These are phyloP conservation scores for Fusarium sublunatum DNA, from an alignment of 2,329 filamentous ascomycete species.

Conservation along the genomic window DNA sequence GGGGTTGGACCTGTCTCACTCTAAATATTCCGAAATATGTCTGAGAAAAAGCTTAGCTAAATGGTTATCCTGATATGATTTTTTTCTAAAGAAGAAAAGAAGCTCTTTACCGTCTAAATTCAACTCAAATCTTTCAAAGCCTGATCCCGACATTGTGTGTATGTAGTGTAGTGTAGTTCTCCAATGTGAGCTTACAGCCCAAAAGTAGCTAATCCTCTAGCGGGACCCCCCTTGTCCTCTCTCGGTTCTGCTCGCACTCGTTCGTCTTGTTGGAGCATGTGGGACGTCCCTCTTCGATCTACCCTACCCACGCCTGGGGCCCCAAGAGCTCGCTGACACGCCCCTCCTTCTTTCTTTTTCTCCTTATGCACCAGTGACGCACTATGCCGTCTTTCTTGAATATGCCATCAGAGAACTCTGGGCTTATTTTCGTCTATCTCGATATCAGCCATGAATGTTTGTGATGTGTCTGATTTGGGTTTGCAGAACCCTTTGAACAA, in stretches of 20 bases:
- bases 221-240: background rate
- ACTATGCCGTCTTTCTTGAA: slow-evolving; percentile 21
- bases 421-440: slow-evolving; percentile 21
- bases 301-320: slow-evolving; percentile 1
- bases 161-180: background rate
- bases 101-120: slow-evolving; percentile 10
- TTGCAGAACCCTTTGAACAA: slow-evolving; percentile 10
- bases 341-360: slow-evolving; percentile 5
- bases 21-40: slow-evolving; percentile 4
- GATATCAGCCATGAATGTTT: slow-evolving; percentile 11
- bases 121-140: background rate
- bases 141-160: background rate
- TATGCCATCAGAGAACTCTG: slow-evolving; percentile 19
- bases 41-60: background rate
- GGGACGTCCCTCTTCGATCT: background rate
- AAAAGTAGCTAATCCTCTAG: slow-evolving; percentile 5
- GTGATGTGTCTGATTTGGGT: slow-evolving; percentile 21
- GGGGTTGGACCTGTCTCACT: slow-evolving; percentile 4
- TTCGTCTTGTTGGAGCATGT: background rate
- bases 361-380: slow-evolving; percentile 30
- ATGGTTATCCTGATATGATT: slow-evolving; percentile 4
- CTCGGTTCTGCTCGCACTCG: background rate
- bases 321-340: background rate
- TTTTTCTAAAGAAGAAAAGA: slow-evolving; percentile 3
- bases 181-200: slow-evolving; percentile 6